Conservation (phyloP, 768 basidiomycete species). For the Lentinula detonsa region DNA sequence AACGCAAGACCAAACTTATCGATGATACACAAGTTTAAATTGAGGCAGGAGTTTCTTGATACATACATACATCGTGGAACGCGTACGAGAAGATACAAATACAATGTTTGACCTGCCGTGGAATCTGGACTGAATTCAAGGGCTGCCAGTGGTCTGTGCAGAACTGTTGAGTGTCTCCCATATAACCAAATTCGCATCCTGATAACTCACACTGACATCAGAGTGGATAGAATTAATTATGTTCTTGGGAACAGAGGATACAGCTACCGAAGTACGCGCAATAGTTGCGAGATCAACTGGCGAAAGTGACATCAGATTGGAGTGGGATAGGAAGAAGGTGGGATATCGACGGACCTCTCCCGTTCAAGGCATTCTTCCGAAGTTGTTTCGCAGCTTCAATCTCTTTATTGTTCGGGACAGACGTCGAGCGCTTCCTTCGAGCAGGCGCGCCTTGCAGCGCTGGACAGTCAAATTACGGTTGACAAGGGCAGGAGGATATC, state of each 20-base stretch:
- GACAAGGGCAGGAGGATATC: neutral
- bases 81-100: neutral
- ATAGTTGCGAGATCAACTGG: slow-evolving; percentile 67
- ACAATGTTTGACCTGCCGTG: neutral
- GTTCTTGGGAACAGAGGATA: slow-evolving; percentile 21
- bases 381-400: slow-evolving; percentile 44
- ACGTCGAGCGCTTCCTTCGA: slow-evolving; percentile 28
- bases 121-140: neutral
- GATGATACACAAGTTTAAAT: neutral
- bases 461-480: neutral
- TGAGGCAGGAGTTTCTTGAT: too few relatives aligned
- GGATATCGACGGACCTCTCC: slow-evolving; percentile 34
- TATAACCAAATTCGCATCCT: neutral
- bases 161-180: too few relatives aligned
- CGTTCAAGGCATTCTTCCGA: slow-evolving; percentile 70
- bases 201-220: neutral
- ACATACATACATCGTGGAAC: too few relatives aligned
- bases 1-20: too few relatives aligned
- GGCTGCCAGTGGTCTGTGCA: too few relatives aligned
- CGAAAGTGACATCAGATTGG: neutral
- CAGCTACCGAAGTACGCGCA: slow-evolving; percentile 75
- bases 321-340: slow-evolving; percentile 12
- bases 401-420: slow-evolving; percentile 56
- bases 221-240: neutral
- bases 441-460: slow-evolving; percentile 11